These are phyloP conservation scores for Colletotrichum sidae DNA, from an alignment of 2,329 filamentous ascomycete species.

Conservation along the genomic window DNA sequence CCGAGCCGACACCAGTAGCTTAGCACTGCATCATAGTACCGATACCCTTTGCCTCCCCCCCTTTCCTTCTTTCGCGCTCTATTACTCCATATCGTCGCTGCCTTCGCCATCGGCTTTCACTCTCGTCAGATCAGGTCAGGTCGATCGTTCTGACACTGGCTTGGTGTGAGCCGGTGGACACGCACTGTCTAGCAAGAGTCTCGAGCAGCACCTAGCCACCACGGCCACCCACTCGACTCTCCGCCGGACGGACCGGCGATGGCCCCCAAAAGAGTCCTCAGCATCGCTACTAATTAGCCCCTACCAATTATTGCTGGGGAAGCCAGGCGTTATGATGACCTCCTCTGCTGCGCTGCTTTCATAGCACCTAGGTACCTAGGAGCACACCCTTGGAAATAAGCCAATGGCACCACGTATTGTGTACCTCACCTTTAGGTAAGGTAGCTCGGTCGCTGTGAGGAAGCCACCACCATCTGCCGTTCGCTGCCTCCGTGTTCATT, in stretches of 20 bases:
- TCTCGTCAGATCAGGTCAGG: too few relatives aligned
- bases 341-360: too few relatives aligned
- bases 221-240: slow-evolving; percentile 11
- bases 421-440: too few relatives aligned
- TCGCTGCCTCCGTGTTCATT: not conserved
- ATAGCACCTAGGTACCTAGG: not conserved
- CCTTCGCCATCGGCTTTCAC: too few relatives aligned
- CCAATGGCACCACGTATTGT: not conserved
- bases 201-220: slow-evolving; percentile 18
- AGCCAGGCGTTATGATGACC: not conserved
- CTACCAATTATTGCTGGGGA: slow-evolving; percentile 5
- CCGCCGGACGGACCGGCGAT: slow-evolving; percentile 22
- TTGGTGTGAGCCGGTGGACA: not conserved
- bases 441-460: too few relatives aligned
- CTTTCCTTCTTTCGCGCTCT: too few relatives aligned
- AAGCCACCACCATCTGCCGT: not conserved
- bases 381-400: not conserved
- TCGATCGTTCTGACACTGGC: slow-evolving; percentile 9
- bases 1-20: not conserved
- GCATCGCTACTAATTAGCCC: slow-evolving; percentile 5
- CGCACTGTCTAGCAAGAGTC: slow-evolving; percentile 26
- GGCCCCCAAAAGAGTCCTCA: slow-evolving; percentile 32
- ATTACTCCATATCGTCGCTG: too few relatives aligned
- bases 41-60: not conserved
- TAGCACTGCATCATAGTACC: too few relatives aligned